Base-by-base conservation (phyloP, 2,329 filamentous ascomycete genomes). In the Chaetomium strumarium region DNA sequence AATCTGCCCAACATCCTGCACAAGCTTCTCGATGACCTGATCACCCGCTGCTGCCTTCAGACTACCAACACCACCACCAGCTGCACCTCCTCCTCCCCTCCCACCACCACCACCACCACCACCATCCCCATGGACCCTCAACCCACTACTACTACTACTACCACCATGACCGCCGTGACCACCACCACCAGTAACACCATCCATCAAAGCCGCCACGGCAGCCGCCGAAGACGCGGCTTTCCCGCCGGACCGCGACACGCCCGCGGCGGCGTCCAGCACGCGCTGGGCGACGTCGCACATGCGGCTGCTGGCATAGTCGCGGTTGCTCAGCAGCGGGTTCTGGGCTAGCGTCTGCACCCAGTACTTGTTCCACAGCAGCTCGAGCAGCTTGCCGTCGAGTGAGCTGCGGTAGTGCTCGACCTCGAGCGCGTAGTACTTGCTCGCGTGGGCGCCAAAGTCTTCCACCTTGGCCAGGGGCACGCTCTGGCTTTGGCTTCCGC, bases 351-450 rank as follows among this genome's bases (percentile, higher is more conserved):
- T 99, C 65, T 95, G 88, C 33, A 96, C 91, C 93, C 90, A 96
- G 76, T 99, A 99, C 71, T 97, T 97, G 75, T 96, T 96, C 93
- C 93, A 97, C 30, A 99, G 76, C 47, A 90, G 79, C 64, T 95
- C 89, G 5, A 99, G 77, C 20, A 99, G 78, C 62, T 90, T 86
- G 2, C 84, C 80, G 70, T 99, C 93, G 29, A 99, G 84, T 0
- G 87, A 86, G 58, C 88, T 93, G 74, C 97, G 97, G 79, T 90
- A 99, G 70, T 95, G 90, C 31, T 90, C 90, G 13, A 97, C 88
- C 56, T 95, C 88, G 6, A 99, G 79, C 13, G 86, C 79, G 71
- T 99, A 99, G 74, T 99, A 99, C 51, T 87, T 84, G 67, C 82
- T 88, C 13, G 88, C 85, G 67, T 99, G 92, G 0, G 91, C 91